A percentile compares a stretch with the other conserved stretches of the same genome.
phyloP scores from a whole-genome alignment of 1,139 yeast genomes.

The Candida frijolesensis region DNA sequence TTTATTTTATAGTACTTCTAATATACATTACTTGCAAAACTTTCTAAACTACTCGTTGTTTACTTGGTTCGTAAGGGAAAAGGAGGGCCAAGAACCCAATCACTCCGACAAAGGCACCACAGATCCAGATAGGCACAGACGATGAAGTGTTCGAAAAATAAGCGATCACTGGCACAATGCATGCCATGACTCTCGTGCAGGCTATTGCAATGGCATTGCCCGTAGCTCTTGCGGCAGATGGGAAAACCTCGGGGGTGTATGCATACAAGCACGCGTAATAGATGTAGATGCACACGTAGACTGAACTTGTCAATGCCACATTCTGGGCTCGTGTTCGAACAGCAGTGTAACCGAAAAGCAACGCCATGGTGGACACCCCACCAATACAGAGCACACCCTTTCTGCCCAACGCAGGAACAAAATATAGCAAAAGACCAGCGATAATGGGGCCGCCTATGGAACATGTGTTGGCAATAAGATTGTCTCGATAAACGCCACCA shows the following conservation, averaged over 20 bases:
- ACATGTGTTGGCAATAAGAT: conserved; percentile 49
- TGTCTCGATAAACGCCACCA: conserved; percentile 51
- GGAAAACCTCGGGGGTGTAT: conserved; percentile 38
- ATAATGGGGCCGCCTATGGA: conserved; percentile 29
- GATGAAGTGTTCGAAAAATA: conserved; percentile 30
- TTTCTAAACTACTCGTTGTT: conserved; percentile 23
- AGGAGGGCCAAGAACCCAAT: conserved; percentile 32
- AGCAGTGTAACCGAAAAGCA: conserved; percentile 37
- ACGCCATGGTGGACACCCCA: conserved; percentile 33
- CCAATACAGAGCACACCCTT: conserved; percentile 36
- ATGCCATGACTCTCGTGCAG: conserved; percentile 31
- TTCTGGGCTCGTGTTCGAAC: conserved; percentile 30
- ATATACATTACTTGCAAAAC: too few relatives aligned
- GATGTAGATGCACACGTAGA: conserved; percentile 31
- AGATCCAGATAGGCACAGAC: conserved; percentile 35
- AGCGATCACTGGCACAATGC: conserved; percentile 35
- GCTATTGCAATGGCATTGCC: conserved; percentile 36
- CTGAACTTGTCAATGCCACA: conserved; percentile 32
- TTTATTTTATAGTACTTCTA: too few relatives aligned
- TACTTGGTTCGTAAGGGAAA: conserved; percentile 38
- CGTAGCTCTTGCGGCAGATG: conserved; percentile 36
- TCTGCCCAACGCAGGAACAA: conserved; percentile 29
- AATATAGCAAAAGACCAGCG: conserved; percentile 49
- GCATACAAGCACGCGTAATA: conserved; percentile 37
- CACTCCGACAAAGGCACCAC: conserved; percentile 35